A percentile compares a stretch with the other conserved stretches of the same genome.
Conservation (phyloP, 179 eudicot genomes). For the Spinacia oleracea region DNA sequence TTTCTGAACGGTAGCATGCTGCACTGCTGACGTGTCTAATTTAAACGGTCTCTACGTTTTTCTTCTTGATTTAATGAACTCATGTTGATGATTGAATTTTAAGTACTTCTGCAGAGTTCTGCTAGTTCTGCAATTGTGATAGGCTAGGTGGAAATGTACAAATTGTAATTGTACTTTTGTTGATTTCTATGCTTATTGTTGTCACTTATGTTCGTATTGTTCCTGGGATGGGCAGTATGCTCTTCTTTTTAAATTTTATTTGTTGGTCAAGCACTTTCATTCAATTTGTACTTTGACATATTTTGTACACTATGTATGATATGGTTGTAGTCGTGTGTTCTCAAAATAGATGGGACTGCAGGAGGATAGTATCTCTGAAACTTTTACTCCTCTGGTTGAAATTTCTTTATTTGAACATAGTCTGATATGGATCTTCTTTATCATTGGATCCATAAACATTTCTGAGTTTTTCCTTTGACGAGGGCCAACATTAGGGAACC, state of each 20-base stretch:
- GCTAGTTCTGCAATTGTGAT: not conserved
- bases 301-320: not conserved
- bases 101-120: not conserved
- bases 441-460: not conserved
- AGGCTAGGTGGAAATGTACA: not conserved
- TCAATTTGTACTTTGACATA: not conserved
- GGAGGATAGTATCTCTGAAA: not conserved
- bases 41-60: not conserved
- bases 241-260: not conserved
- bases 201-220: not conserved
- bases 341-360: not conserved
- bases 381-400: not conserved
- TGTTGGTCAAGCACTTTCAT: not conserved
- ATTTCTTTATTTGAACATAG: not conserved
- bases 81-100: not conserved
- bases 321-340: no score
- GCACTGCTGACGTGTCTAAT: no score
- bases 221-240: not conserved
- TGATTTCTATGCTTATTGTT: not conserved
- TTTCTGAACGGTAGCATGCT: no score
- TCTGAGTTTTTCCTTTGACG: not conserved
- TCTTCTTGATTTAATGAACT: not conserved
- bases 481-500: not conserved
- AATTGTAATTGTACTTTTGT: not conserved
- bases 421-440: not conserved